These are phyloP conservation scores for Tricholoma bakamatsutake DNA, from an alignment of 768 basidiomycete species.

Conservation along the genomic window DNA sequence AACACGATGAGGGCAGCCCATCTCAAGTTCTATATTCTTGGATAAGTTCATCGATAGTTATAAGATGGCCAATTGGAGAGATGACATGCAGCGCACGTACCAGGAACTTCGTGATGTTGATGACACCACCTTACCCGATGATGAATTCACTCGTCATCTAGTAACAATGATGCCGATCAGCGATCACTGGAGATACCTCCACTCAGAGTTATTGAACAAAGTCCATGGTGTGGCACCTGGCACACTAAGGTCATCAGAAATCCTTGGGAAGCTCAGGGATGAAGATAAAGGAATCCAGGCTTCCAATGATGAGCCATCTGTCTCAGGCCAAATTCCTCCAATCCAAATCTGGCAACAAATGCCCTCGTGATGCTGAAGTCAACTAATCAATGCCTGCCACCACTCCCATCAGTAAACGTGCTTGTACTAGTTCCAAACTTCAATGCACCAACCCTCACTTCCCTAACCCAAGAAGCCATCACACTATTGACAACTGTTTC, in stretches of 20 bases:
- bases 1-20: neutral
- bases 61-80: neutral
- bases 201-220: neutral
- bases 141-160: neutral
- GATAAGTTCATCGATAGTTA: neutral
- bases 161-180: neutral
- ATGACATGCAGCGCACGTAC: neutral
- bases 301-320: neutral
- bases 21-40: neutral
- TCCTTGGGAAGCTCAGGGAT: neutral
- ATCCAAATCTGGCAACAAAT: neutral
- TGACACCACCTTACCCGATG: neutral
- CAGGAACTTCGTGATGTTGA: neutral
- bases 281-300: neutral
- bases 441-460: neutral
- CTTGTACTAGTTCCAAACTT: neutral
- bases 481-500: neutral
- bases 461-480: neutral
- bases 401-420: neutral
- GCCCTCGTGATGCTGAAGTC: neutral
- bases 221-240: neutral
- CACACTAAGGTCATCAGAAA: neutral
- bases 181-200: neutral
- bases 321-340: neutral
- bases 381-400: neutral